phyloP scores from a whole-genome alignment of 75 land plant genomes.

The Pinus taeda region DNA sequence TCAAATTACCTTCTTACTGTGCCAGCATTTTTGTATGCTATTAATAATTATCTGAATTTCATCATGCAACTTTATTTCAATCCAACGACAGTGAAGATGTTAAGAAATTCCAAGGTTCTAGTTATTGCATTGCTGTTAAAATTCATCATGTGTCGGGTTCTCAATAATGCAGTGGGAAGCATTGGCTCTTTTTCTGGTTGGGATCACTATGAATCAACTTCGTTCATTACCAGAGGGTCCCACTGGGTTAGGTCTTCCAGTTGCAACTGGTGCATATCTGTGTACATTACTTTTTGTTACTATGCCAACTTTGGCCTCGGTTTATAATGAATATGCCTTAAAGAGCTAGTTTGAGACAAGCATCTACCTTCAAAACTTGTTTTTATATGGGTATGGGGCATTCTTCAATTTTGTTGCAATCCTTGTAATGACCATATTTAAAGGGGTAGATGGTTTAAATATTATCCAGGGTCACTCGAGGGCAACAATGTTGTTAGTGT shows the following conservation, averaged over 20 bases:
- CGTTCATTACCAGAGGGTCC: constrained; percentile 75
- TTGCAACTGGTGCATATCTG: constrained; percentile 74
- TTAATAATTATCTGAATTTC: constrained; percentile 96
- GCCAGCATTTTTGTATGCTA: constrained; percentile 87
- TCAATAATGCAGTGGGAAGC: constrained; percentile 99
- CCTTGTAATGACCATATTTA: constrained; percentile 35
- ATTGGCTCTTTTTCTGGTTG: constrained; percentile 83
- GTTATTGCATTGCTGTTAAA: constrained; percentile 87
- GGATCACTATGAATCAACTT: constrained; percentile 94
- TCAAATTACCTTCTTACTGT: constrained; percentile 88
- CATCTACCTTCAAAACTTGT: constrained; percentile 97
- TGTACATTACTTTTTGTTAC: constrained; percentile 92
- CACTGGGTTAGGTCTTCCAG: constrained; percentile 67
- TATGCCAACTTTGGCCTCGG: constrained; percentile 93
- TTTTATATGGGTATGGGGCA: constrained; percentile 96
- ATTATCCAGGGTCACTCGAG: constrained; percentile 90
- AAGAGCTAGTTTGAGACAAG: constrained; percentile 98
- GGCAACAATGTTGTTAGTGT: constrained; percentile 90
- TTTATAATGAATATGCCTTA: constrained; percentile 93
- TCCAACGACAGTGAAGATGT: too few relatives aligned
- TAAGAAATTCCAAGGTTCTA: constrained; percentile 10
- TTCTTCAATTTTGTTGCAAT: constrained; percentile 88
- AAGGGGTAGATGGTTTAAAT: constrained; percentile 64
- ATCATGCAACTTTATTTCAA: too few relatives aligned
- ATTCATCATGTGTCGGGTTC: constrained; percentile 80